These are phyloP conservation scores for Fusarium beomiforme DNA, from an alignment of 2,329 filamentous ascomycete genomes.

Conservation along the genomic window DNA sequence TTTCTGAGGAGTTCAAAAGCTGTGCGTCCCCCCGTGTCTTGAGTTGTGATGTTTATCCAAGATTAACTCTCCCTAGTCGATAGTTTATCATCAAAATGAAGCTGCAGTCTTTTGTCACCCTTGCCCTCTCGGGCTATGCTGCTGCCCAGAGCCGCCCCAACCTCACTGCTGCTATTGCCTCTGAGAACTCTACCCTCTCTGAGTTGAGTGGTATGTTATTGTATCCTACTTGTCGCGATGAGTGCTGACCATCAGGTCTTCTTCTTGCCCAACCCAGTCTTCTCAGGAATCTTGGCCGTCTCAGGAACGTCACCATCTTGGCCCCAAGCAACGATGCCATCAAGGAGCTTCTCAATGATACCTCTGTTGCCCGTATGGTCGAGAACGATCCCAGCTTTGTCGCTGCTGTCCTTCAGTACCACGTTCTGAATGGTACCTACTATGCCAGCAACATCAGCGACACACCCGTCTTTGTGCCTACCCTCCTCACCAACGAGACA, in stretches of 20 bases:
- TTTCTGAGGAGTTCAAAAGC: slow-evolving; percentile 12
- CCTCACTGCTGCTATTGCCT: slow-evolving; percentile 38
- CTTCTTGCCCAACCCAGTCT: slow-evolving; percentile 39
- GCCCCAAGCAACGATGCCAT: slow-evolving; percentile 66
- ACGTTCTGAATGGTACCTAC: slow-evolving; percentile 62
- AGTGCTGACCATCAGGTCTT: slow-evolving; percentile 35
- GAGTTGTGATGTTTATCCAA: neutral
- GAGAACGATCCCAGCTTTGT: slow-evolving; percentile 52
- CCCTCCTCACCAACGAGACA: slow-evolving; percentile 54
- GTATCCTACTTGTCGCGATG: neutral
- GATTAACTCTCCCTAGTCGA: slow-evolving; percentile 9
- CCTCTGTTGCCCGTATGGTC: slow-evolving; percentile 52
- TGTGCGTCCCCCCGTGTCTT: neutral
- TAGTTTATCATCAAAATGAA: slow-evolving; percentile 34
- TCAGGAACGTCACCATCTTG: slow-evolving; percentile 53
- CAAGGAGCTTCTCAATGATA: slow-evolving; percentile 58
- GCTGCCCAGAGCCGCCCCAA: slow-evolving; percentile 35
- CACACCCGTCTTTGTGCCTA: slow-evolving; percentile 49
- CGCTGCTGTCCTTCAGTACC: slow-evolving; percentile 63
- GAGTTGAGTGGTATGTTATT: slow-evolving; percentile 30
- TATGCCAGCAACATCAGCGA: slow-evolving; percentile 47
- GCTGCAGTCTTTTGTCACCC: slow-evolving; percentile 23
- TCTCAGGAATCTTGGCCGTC: slow-evolving; percentile 18
- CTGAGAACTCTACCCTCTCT: slow-evolving; percentile 44
- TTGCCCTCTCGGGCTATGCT: slow-evolving; percentile 35